Conservation (phyloP, 192 early-diverging fungal species). For the Backusella macrospora region DNA sequence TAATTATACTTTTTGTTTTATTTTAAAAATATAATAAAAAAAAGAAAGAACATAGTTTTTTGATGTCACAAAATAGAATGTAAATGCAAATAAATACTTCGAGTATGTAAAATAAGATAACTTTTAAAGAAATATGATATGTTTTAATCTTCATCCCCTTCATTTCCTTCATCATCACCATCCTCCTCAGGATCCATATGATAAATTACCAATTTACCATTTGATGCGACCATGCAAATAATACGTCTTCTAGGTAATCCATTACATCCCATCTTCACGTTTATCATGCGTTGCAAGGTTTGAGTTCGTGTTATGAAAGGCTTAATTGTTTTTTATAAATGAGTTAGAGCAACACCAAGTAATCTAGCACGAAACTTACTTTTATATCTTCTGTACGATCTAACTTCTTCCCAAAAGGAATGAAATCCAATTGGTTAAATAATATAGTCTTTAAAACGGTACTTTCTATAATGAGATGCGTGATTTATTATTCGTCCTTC, state of each 20-base stretch:
- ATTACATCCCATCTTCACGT: slow-evolving; percentile 19
- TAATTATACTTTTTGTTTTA: slow-evolving; percentile 3
- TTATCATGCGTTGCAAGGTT: background rate
- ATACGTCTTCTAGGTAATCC: slow-evolving; percentile 14
- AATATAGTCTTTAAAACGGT: background rate
- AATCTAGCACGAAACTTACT: background rate
- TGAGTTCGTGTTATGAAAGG: background rate
- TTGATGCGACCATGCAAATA: background rate
- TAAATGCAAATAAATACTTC: background rate
- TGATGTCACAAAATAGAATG: background rate
- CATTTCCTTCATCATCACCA: background rate
- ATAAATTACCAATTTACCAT: background rate
- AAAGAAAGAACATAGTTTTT: background rate
- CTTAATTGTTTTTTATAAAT: background rate
- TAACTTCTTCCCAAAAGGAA: background rate
- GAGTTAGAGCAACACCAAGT: background rate
- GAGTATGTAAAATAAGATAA: too few relatives aligned
- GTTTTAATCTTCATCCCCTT: background rate
- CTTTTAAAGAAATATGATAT: background rate
- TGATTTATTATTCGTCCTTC: background rate
- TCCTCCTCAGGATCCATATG: slow-evolving; percentile 14
- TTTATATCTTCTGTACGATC: background rate
- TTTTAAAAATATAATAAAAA: background rate
- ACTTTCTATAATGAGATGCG: background rate
- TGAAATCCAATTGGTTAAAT: background rate